Conservation (phyloP, 352 stramenopile genomes). For the Globisporangium echinulatum region DNA sequence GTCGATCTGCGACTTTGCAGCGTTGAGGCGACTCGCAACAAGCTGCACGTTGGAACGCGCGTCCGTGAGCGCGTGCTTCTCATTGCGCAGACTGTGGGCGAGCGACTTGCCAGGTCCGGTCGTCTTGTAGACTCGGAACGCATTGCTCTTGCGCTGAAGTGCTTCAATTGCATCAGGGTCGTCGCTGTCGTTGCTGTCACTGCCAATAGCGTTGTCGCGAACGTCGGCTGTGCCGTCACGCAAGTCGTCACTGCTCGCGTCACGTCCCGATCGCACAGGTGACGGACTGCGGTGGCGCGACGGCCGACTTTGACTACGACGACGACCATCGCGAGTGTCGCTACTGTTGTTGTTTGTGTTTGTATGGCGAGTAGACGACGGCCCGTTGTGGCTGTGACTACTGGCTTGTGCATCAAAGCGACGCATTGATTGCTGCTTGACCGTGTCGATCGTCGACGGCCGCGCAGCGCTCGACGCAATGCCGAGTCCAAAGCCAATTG, state of each 20-base stretch:
- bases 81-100: conserved; percentile 45
- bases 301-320: background rate
- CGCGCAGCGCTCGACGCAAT: conserved; percentile 42
- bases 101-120: conserved; percentile 53
- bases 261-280: conserved; percentile 16
- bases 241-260: conserved; percentile 8
- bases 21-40: conserved; percentile 69
- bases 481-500: conserved; percentile 52
- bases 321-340: background rate
- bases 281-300: conserved; percentile 32
- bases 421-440: conserved; percentile 22
- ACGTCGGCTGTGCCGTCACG: conserved; percentile 13
- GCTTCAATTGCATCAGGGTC: conserved; percentile 7
- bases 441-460: conserved; percentile 59
- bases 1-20: conserved; percentile 75
- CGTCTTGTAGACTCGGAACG: conserved; percentile 62
- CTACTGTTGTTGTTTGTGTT: background rate
- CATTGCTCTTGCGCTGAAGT: conserved; percentile 49
- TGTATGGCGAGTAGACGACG: background rate
- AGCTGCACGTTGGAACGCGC: conserved; percentile 69
- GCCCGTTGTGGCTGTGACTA: background rate
- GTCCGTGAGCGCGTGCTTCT: conserved; percentile 74
- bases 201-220: conserved; percentile 18
- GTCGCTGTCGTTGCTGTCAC: conserved; percentile 8
- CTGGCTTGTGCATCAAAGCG: background rate